Base-by-base conservation (phyloP, 2,329 filamentous ascomycete species). In the Aspergillus fumigatus region DNA sequence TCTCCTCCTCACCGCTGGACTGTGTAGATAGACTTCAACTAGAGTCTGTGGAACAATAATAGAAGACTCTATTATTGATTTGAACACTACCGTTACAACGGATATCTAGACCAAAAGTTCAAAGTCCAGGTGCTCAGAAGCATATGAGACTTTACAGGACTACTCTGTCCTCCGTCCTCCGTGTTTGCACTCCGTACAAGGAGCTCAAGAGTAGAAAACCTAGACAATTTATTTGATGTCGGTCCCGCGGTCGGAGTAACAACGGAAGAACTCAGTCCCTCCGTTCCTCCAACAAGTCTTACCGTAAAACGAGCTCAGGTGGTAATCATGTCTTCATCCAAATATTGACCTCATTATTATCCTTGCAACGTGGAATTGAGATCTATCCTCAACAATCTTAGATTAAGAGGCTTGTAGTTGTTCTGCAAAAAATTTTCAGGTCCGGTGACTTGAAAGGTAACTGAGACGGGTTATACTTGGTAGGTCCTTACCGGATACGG, bases 1-100 rank as follows among this genome's bases (percentile, higher is more conserved):
- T 52, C 50, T 55, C 50, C 56, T 58, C 56, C 56, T 53, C 32
- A 38, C 32, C 32, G 14, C 32, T 38, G 4, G 14, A 38, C 43
- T 38, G 14, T 19, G 27, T 29, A 32, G 25, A 21, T 54, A 54
- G 52, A 48, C 11, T 41, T 43, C 35, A n/a, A 50, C 50, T 25
- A 48, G 50, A 50, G 5, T 11, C 25, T 14, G 3, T 26, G 32
- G 32, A 26, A 26, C 21, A 17, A 14, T 25, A 26, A 40, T 35
- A 25, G 35, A 40, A 48, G 32, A 4, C 32, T 38, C 17, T 38
- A 38, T 38, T 29, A 11, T 29, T 29, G 27, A 4, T 4, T 29
- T 38, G 32, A 38, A 7, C 32, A 17, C 32, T 17, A 38, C 32
- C 14, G 32, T 17, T 38, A 38, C 32, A 17, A 17, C 32, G 14